A percentile compares a stretch with the other conserved stretches of the same genome.
Evolutionary conservation across 441 rosid genomes (phyloP).

Genomic region (Pelargonium cotyledonis): DNA sequence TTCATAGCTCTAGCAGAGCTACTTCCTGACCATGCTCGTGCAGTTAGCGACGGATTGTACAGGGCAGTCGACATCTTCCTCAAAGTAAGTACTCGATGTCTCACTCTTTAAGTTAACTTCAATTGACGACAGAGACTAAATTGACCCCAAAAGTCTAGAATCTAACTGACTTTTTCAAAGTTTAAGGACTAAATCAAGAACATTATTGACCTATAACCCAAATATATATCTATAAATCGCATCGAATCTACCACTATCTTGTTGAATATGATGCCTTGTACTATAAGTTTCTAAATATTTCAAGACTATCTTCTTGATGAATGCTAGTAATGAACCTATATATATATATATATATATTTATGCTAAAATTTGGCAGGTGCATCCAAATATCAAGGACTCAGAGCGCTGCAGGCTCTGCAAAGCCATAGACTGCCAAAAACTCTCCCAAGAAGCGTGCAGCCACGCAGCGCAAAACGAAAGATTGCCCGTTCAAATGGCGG

Average conservation of each 20-base stretch:
- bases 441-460: conserved; percentile 94
- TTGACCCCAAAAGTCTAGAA: too few relatives aligned
- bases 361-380: conserved; percentile 90
- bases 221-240: too few relatives aligned
- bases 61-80: conserved; percentile 88
- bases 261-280: too few relatives aligned
- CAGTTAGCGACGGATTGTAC: conserved; percentile 76
- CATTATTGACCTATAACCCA: too few relatives aligned
- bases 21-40: conserved; percentile 82
- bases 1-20: conserved; percentile 83
- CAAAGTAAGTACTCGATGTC: conserved; percentile 40
- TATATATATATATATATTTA: too few relatives aligned
- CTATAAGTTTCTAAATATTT: too few relatives aligned
- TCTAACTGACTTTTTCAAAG: too few relatives aligned
- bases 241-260: too few relatives aligned
- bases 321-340: too few relatives aligned
- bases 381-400: conserved; percentile 60
- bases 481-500: conserved; percentile 86
- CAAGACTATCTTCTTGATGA: too few relatives aligned
- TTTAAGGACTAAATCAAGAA: too few relatives aligned
- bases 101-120: neutral
- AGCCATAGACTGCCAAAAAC: conserved; percentile 87
- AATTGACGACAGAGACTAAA: too few relatives aligned
- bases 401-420: conserved; percentile 80
- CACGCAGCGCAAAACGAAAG: conserved; percentile 97